Base-by-base conservation (phyloP, 1,139 yeast genomes). In the Sugiyamaella xylanicola region DNA sequence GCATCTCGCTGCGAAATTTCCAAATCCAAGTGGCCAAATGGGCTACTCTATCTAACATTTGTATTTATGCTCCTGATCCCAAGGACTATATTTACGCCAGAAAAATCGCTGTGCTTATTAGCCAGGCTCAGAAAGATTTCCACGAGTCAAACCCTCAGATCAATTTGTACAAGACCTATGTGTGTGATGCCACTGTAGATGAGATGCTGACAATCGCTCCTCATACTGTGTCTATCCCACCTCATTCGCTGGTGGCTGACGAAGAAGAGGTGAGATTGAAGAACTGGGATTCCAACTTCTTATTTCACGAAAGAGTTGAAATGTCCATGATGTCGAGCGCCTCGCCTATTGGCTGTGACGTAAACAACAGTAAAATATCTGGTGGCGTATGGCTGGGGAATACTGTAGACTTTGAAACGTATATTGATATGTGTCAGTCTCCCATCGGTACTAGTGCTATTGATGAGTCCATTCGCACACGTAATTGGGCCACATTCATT, bases 321-420 rank as follows among this genome's bases (percentile, higher is more conserved):
- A 86, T 91, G 59, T 77, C 90, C 2, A 82, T 82, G 66, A 87
- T 92, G 93, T 86, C 97, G 0, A 77, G 89, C 1, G 95, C 96
- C 0, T 81, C 95, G 0, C 77, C 75, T 16, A 73, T 87, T 2
- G 71, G 74, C 15, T 70, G 74, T 20, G 16, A 5, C 15, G 29
- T 2, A 15, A 22, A n/a, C 3, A 27, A 15, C 2, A 15, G 27
- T 9, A 19, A 20, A 11, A 4, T 39, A 5, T 9, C 25, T 19
- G 56, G 61, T 11, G 58, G 62, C 46, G 81, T 91, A 3, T 92
- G 92, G 92, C 77, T 86, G 48, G 98, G 98, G 0, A 92, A 91
- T 65, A 75, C 83, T 1, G 77, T 81, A 1, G 88, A 85, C 65
- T 79, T 74, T 54, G 72, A 68, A 35, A 63, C 67, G 17, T 68